phyloP scores from a whole-genome alignment of 78 protist species.

The Mantamonas sphyraenae region DNA sequence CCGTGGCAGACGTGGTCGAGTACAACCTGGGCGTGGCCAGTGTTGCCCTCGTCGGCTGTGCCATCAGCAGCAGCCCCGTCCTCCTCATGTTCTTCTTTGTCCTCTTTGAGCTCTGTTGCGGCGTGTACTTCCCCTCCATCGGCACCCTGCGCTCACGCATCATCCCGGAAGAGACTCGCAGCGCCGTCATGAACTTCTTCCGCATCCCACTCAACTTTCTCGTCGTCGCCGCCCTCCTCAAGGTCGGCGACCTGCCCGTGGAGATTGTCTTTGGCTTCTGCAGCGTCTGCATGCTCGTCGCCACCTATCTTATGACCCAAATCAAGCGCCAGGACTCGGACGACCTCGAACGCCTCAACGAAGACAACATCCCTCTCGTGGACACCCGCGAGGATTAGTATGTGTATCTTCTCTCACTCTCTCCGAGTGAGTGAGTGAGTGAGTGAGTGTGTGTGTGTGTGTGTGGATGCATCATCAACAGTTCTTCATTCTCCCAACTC shows the following conservation, averaged over 20 bases:
- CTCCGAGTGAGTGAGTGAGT: too few relatives aligned
- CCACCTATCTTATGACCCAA: too few relatives aligned
- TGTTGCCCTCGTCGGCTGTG: not conserved
- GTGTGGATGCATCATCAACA: too few relatives aligned
- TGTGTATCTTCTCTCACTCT: too few relatives aligned
- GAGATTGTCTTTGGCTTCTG: constrained; percentile 11
- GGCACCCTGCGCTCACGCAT: constrained; percentile 54
- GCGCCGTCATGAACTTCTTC: constrained; percentile 73
- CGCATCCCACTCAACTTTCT: constrained; percentile 83
- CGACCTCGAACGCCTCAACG: not conserved
- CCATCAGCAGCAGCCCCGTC: not conserved
- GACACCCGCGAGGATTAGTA: too few relatives aligned
- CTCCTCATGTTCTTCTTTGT: constrained; percentile 32
- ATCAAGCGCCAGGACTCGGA: not conserved
- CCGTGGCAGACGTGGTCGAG: not conserved
- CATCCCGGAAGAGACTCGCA: constrained; percentile 73
- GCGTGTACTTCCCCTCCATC: constrained; percentile 71
- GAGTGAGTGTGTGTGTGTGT: too few relatives aligned
- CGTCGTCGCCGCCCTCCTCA: constrained; percentile 56
- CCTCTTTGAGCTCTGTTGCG: constrained; percentile 73
- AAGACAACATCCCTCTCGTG: too few relatives aligned
- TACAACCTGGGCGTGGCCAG: too few relatives aligned
- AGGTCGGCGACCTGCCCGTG: not conserved
- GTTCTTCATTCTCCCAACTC: too few relatives aligned
- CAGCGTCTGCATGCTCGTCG: constrained; percentile 3